These are phyloP conservation scores for Oidiodendron maius DNA, from an alignment of 495 filamentous ascomycete genomes.

Conservation along the genomic window DNA sequence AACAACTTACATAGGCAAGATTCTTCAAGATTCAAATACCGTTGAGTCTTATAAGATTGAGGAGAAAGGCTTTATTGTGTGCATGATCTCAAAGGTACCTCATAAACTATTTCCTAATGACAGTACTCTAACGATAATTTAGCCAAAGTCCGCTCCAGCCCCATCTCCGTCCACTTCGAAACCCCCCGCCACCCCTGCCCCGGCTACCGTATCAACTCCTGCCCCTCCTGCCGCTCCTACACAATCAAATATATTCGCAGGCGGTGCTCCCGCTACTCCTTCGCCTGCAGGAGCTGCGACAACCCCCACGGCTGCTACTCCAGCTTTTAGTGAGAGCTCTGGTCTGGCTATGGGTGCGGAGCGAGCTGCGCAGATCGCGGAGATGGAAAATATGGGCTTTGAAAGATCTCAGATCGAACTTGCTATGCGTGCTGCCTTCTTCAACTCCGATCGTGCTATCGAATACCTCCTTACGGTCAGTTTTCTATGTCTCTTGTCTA, in stretches of 20 bases:
- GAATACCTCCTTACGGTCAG: conserved; percentile 88
- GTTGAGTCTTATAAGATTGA: conserved; percentile 95
- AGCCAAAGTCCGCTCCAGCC: conserved; percentile 17
- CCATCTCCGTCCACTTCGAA: conserved; percentile 16
- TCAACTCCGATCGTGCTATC: conserved; percentile 93
- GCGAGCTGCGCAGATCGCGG: conserved; percentile 77
- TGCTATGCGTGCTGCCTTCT: conserved; percentile 93
- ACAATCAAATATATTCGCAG: conserved; percentile 31
- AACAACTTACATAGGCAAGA: conserved; percentile 65
- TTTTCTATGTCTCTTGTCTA: conserved; percentile 10
- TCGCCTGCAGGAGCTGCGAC: conserved; percentile 43
- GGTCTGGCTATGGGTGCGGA: conserved; percentile 78
- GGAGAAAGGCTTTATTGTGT: conserved; percentile 98
- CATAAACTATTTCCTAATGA: background rate
- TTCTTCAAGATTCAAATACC: conserved; percentile 92
- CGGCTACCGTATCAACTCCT: conserved; percentile 51
- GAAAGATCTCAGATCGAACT: conserved; percentile 77
- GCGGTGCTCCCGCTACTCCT: conserved; percentile 57
- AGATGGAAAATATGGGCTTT: conserved; percentile 98
- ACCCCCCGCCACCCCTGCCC: conserved; percentile 72
- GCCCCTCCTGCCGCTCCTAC: conserved; percentile 53
- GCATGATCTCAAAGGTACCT: conserved; percentile 87
- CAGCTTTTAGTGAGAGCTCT: conserved; percentile 62
- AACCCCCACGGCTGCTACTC: conserved; percentile 29
- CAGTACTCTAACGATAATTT: conserved; percentile 17